phyloP scores from a whole-genome alignment of 2,329 filamentous ascomycete species.

The Pseudovirgaria hyperparasitica region DNA sequence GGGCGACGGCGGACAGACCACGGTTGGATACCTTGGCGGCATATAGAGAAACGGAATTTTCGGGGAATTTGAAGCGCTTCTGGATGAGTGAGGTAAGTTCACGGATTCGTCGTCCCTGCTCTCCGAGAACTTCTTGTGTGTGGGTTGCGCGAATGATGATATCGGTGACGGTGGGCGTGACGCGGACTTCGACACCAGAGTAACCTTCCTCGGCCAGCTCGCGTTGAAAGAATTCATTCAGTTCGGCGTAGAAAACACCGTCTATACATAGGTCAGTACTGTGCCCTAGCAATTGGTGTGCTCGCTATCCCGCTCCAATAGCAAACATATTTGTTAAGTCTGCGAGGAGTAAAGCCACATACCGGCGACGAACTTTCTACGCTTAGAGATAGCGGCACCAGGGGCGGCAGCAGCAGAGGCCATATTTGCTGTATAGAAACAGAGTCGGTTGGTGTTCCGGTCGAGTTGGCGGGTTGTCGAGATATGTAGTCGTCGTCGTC shows the following conservation, averaged over 20 bases:
- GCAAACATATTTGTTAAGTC: constrained; percentile 4
- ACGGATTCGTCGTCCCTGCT: constrained; percentile 99
- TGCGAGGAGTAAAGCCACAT: constrained; percentile 17
- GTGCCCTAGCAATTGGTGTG: constrained; percentile 3
- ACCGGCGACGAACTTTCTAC: constrained; percentile 54
- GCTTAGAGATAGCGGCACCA: constrained; percentile 89
- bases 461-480: too few relatives aligned
- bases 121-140: constrained; percentile 99
- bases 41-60: constrained; percentile 99
- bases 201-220: constrained; percentile 99
- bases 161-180: constrained; percentile 98
- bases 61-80: constrained; percentile 99
- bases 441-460: too few relatives aligned
- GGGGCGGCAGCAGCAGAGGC: too few relatives aligned
- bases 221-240: constrained; percentile 99
- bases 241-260: constrained; percentile 99
- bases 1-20: constrained; percentile 97
- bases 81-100: constrained; percentile 99
- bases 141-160: constrained; percentile 99
- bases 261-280: constrained; percentile 65
- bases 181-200: constrained; percentile 99
- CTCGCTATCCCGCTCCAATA: not conserved
- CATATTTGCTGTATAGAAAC: too few relatives aligned
- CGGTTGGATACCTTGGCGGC: constrained; percentile 99
- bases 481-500: too few relatives aligned